Percentiles rank a stretch among this genome's conserved stretches.
phyloP scores from a whole-genome alignment of 306 rosid species.

The Pachyrhizus erosus region DNA sequence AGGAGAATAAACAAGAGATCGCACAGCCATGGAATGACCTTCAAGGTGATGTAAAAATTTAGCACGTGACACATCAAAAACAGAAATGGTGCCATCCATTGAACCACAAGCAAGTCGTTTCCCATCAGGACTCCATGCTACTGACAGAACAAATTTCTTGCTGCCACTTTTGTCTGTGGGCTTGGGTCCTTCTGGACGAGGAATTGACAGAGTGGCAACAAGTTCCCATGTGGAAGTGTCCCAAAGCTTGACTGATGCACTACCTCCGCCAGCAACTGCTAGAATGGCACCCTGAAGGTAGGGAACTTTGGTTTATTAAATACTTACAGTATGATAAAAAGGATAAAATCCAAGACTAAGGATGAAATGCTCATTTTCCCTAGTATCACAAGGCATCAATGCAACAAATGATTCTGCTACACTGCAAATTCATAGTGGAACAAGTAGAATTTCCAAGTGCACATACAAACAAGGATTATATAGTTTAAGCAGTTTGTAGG shows the following conservation, averaged over 20 bases:
- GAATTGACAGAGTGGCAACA: conserved; percentile 78
- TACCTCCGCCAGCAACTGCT: conserved; percentile 99
- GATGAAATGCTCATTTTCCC: conserved; percentile 7
- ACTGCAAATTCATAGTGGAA: neutral
- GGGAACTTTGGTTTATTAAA: conserved; percentile 23
- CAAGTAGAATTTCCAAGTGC: neutral
- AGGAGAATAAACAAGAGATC: conserved; percentile 91
- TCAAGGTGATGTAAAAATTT: conserved; percentile 93
- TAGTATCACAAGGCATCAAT: neutral
- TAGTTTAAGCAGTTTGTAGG: conserved; percentile 21
- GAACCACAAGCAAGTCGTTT: conserved; percentile 90
- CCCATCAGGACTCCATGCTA: conserved; percentile 95
- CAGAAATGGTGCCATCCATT: conserved; percentile 96
- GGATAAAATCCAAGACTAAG: neutral
- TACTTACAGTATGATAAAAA: conserved; percentile 19
- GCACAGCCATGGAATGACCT: conserved; percentile 96
- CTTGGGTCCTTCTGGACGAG: conserved; percentile 87
- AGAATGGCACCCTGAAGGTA: conserved; percentile 76
- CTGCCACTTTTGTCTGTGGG: conserved; percentile 86
- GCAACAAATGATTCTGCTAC: neutral
- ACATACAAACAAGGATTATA: neutral
- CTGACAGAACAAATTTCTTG: conserved; percentile 94
- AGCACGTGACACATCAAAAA: conserved; percentile 77
- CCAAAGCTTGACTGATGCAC: conserved; percentile 96
- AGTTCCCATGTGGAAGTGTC: conserved; percentile 85